Conservation (phyloP, 2,329 filamentous ascomycete genomes). For the Geosmithia putterillii region DNA sequence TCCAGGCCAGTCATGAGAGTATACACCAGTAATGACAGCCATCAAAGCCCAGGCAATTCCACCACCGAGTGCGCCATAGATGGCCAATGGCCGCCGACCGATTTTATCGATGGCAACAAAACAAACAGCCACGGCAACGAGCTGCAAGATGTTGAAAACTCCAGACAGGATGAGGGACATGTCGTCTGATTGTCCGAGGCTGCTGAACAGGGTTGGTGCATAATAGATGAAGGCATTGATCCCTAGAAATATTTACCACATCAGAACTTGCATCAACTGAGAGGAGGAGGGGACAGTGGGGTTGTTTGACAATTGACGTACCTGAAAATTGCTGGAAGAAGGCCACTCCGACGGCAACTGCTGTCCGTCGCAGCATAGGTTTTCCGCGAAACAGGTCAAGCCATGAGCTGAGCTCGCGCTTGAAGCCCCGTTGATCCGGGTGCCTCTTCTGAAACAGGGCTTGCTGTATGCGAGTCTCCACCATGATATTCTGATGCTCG, state of each 20-base stretch:
- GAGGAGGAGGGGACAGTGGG: too few relatives aligned
- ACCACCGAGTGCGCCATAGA: slow-evolving; percentile 36
- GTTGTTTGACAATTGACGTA: too few relatives aligned
- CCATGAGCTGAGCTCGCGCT: too few relatives aligned
- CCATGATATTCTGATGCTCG: slow-evolving; percentile 31
- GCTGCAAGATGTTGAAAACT: slow-evolving; percentile 26
- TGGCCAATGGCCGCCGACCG: slow-evolving; percentile 28
- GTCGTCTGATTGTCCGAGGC: slow-evolving; percentile 17
- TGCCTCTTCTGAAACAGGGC: too few relatives aligned
- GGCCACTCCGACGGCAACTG: too few relatives aligned
- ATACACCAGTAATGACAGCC: slow-evolving; percentile 34
- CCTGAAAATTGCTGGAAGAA: too few relatives aligned
- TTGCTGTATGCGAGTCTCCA: too few relatives aligned
- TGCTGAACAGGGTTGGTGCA: slow-evolving; percentile 26
- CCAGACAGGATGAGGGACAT: slow-evolving; percentile 26
- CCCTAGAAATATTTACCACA: slow-evolving; percentile 26
- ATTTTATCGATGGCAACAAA: slow-evolving; percentile 25
- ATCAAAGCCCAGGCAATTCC: slow-evolving; percentile 36
- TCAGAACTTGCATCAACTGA: slow-evolving; percentile 34
- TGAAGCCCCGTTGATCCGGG: too few relatives aligned
- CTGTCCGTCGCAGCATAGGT: too few relatives aligned
- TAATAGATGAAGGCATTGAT: slow-evolving; percentile 30
- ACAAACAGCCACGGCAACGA: slow-evolving; percentile 19
- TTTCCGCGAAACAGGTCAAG: too few relatives aligned
- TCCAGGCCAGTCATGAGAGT: slow-evolving; percentile 30